Evolutionary conservation across 805 yeast species (phyloP), one percentile per base, ranked within the genome.

Genomic region (Nakazawaea wickerhamii): DNA sequence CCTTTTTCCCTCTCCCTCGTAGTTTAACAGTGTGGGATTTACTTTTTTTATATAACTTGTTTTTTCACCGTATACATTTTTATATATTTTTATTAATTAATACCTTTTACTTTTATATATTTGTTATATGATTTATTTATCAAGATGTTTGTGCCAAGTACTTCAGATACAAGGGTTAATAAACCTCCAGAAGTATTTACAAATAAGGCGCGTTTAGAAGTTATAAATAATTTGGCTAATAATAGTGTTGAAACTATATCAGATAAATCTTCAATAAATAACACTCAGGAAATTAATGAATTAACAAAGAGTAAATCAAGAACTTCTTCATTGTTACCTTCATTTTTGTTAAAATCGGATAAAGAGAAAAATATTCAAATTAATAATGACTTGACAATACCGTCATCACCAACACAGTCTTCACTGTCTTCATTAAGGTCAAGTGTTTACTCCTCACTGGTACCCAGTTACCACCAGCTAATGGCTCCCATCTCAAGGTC

Each of bases 151-250:
- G 38, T 43, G 7, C 45, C 45, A 26, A 32, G 39, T 21, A 37
- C 45, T 4, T 37, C 45, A 4, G 38, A 43, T 14, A 26, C 38
- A 13, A 19, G 41, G 35, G 31, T 32, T 23, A 26, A 17, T 10
- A 43, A 35, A 19, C 36, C 35, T 2, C 61, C 61, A 0, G 49
- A 46, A 4, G 48, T 47, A 43, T 55, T 57, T 36, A 56, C 54
- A 4, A 51, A 47, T 27, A 50, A 48, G 30, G 61, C 61, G 4
- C 48, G 61, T 17, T 48, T 47, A 23, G 50, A 40, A 3, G 59
- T 57, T 13, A 40, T 50, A 15, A 47, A 44, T 32, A 54, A 55
- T 26, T 41, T 57, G 37, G 44, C 31, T 18, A 36, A 33, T 14
- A 31, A 20, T 7, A 36, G 6, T 14, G 19, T 15, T 23, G 22